A percentile compares a stretch with the other conserved stretches of the same genome.
phyloP scores from a whole-genome alignment of 768 basidiomycete genomes.

The Lentinula boryana region DNA sequence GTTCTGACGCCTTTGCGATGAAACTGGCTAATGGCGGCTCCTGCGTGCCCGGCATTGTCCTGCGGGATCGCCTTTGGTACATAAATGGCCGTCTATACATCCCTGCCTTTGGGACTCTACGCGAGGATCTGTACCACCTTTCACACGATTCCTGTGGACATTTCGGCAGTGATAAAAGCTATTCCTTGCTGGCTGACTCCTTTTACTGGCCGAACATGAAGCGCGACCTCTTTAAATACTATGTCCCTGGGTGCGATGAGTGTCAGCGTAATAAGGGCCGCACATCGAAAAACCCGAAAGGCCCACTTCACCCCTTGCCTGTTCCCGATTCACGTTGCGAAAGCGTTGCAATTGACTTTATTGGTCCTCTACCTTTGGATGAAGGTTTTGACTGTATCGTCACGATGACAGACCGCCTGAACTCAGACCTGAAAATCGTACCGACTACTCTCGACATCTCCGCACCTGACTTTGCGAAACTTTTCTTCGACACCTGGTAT shows the following conservation, averaged over 20 bases:
- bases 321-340: background rate
- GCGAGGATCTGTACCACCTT: slow-evolving; percentile 8
- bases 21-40: background rate
- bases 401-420: background rate
- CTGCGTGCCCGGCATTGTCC: background rate
- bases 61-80: background rate
- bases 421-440: slow-evolving; percentile 11
- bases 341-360: slow-evolving; percentile 11
- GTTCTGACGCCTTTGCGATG: no score
- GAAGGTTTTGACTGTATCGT: slow-evolving; percentile 17
- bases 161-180: slow-evolving; percentile 14
- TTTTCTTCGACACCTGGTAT: slow-evolving; percentile 17
- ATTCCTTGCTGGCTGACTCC: slow-evolving; percentile 5
- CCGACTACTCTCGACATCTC: slow-evolving; percentile 6
- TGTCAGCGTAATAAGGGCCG: slow-evolving; percentile 24
- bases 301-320: slow-evolving; percentile 1
- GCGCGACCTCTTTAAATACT: slow-evolving; percentile 13
- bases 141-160: slow-evolving; percentile 11
- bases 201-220: slow-evolving; percentile 19
- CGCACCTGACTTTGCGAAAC: slow-evolving; percentile 7
- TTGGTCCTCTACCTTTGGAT: slow-evolving; percentile 16
- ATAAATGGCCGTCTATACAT: slow-evolving; percentile 2
- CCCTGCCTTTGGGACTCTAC: background rate
- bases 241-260: slow-evolving; percentile 14
- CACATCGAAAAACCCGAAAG: slow-evolving; percentile 6